Conservation (phyloP, 441 rosid genomes). For the Aleurites moluccanus region DNA sequence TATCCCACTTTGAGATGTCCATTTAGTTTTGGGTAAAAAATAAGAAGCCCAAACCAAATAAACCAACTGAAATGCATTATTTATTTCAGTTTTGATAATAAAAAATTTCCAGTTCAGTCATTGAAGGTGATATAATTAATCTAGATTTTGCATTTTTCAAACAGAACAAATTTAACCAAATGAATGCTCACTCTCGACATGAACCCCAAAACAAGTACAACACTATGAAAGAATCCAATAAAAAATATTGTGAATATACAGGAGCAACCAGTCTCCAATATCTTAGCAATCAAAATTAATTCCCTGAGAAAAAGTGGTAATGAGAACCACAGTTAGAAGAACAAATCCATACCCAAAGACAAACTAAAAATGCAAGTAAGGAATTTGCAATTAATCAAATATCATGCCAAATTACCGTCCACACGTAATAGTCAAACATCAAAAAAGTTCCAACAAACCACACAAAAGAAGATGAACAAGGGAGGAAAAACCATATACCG, state of each 20-base stretch:
- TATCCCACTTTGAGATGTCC: too few relatives aligned
- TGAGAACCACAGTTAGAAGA: background rate
- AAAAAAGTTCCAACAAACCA: background rate
- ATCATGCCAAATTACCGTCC: background rate
- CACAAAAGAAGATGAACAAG: background rate
- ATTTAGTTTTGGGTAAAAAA: too few relatives aligned
- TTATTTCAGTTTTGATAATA: background rate
- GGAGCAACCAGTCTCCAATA: background rate
- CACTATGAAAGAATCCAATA: background rate
- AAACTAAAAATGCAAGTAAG: background rate
- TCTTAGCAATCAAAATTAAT: background rate
- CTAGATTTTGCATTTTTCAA: background rate
- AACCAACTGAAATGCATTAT: too few relatives aligned
- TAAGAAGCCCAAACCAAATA: too few relatives aligned
- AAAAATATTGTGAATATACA: background rate
- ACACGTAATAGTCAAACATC: background rate
- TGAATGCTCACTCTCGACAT: background rate
- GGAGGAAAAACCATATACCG: constrained; percentile 39
- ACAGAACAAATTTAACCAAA: background rate
- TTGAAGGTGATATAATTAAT: background rate
- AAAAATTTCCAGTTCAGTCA: too few relatives aligned
- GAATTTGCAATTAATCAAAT: background rate
- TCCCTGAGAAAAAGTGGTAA: background rate
- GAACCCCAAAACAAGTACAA: background rate
- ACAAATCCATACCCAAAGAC: background rate